phyloP scores from a whole-genome alignment of 192 early-diverging fungal species.

The Gamsiella multidivaricata region DNA sequence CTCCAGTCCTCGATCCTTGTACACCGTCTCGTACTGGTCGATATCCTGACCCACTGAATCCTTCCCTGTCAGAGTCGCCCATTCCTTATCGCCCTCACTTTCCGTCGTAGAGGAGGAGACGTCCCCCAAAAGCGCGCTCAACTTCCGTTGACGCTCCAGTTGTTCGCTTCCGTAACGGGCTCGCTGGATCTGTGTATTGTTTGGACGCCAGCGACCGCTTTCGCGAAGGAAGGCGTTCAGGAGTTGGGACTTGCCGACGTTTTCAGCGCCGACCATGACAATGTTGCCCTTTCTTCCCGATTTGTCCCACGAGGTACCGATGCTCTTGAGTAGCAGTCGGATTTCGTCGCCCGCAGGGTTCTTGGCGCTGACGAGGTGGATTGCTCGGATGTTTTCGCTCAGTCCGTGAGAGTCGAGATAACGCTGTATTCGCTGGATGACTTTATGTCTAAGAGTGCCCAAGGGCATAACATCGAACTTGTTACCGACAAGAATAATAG shows the following conservation, averaged over 20 bases:
- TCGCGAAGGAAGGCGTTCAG: conserved; percentile 47
- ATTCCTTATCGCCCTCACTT: conserved; percentile 21
- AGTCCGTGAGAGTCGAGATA: conserved; percentile 28
- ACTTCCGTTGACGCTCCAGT: conserved; percentile 23
- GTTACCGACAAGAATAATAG: conserved; percentile 47
- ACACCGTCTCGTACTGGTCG: conserved; percentile 31
- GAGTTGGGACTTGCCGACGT: conserved; percentile 45
- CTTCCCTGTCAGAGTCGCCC: conserved; percentile 34
- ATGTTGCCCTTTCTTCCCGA: conserved; percentile 35
- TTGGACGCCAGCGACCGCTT: conserved; percentile 30
- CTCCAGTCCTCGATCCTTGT: conserved; percentile 26
- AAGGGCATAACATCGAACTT: conserved; percentile 50
- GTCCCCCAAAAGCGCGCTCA: conserved; percentile 14
- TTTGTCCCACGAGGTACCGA: conserved; percentile 24
- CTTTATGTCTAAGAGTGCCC: conserved; percentile 22
- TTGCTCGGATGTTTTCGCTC: conserved; percentile 14
- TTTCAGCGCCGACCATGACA: conserved; percentile 47
- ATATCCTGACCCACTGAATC: conserved; percentile 13
- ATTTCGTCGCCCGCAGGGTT: conserved; percentile 48
- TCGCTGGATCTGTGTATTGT: conserved; percentile 7
- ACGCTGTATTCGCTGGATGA: conserved; percentile 6
- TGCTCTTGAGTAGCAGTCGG: conserved; percentile 25
- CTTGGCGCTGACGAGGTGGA: conserved; percentile 49
- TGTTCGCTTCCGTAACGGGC: conserved; percentile 4
- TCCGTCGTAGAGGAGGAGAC: neutral